A percentile compares a stretch with the other conserved stretches of the same genome.
These are phyloP conservation scores for Phalaenopsis equestris DNA, from an alignment of 106 monocot species.

Conservation along the genomic window DNA sequence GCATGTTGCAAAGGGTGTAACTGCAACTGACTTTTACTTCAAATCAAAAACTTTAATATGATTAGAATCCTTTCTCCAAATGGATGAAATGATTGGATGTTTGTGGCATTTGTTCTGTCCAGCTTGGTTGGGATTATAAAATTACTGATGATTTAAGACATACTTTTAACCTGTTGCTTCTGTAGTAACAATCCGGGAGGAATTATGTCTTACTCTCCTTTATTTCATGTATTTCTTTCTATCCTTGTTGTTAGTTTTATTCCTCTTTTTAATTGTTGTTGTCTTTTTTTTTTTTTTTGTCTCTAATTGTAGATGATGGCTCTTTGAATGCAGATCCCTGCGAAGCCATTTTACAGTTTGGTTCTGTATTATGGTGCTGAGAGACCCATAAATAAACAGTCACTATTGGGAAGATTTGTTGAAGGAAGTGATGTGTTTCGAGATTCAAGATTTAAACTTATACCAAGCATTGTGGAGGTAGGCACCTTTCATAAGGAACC, in stretches of 20 bases:
- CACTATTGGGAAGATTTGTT: conserved; percentile 73
- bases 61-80: no score
- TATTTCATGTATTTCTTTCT: not conserved
- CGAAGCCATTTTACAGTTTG: conserved; percentile 86
- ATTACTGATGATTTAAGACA: no score
- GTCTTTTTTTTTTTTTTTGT: not conserved
- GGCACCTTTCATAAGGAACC: conserved; percentile 5
- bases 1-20: no score
- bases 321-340: conserved; percentile 58
- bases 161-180: no score
- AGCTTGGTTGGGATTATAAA: no score
- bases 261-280: not conserved
- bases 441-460: conserved; percentile 92
- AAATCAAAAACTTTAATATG: no score
- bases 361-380: conserved; percentile 83
- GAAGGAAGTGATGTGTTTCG: conserved; percentile 77
- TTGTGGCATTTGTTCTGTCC: no score
- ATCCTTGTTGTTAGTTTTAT: not conserved
- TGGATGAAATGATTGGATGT: no score
- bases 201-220: not conserved
- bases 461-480: conserved; percentile 91
- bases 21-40: no score
- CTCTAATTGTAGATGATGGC: conserved; percentile 1
- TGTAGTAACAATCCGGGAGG: no score
- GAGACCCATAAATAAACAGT: conserved; percentile 68